Conservation (phyloP, 768 basidiomycete genomes). For the Russula emetica region DNA sequence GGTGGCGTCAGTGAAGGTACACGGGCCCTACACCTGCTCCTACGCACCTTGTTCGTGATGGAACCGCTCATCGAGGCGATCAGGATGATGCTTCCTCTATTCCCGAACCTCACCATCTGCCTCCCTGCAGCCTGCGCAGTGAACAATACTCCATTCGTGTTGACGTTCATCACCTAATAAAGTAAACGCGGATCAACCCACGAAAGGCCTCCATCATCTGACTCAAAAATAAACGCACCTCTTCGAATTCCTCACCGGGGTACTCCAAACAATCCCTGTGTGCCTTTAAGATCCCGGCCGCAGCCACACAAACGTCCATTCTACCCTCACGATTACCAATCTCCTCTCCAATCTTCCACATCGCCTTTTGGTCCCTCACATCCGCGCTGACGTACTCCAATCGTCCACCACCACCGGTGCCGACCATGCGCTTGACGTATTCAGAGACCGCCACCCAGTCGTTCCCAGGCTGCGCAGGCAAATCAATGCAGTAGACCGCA, state of each 20-base stretch:
- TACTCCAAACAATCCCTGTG: slow-evolving; percentile 64
- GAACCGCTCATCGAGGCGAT: slow-evolving; percentile 44
- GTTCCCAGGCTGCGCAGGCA: slow-evolving; percentile 50
- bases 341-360: slow-evolving; percentile 54
- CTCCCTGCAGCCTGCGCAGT: slow-evolving; percentile 39
- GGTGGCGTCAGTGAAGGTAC: background rate
- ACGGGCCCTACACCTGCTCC: background rate
- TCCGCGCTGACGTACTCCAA: slow-evolving; percentile 62
- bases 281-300: slow-evolving; percentile 64
- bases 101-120: slow-evolving; percentile 37
- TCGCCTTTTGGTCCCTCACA: slow-evolving; percentile 55
- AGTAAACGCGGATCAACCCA: background rate
- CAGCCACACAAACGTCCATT: slow-evolving; percentile 73
- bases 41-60: slow-evolving; percentile 60
- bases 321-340: slow-evolving; percentile 65
- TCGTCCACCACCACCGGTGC: slow-evolving; percentile 30
- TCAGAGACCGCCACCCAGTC: slow-evolving; percentile 54
- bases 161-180: slow-evolving; percentile 57
- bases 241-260: slow-evolving; percentile 57
- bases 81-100: slow-evolving; percentile 40
- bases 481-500: slow-evolving; percentile 65
- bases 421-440: slow-evolving; percentile 41
- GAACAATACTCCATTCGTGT: slow-evolving; percentile 44
- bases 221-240: slow-evolving; percentile 38
- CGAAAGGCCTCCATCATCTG: background rate